phyloP scores from a whole-genome alignment of 1,139 yeast species.

The Saccharomyces hybrid region DNA sequence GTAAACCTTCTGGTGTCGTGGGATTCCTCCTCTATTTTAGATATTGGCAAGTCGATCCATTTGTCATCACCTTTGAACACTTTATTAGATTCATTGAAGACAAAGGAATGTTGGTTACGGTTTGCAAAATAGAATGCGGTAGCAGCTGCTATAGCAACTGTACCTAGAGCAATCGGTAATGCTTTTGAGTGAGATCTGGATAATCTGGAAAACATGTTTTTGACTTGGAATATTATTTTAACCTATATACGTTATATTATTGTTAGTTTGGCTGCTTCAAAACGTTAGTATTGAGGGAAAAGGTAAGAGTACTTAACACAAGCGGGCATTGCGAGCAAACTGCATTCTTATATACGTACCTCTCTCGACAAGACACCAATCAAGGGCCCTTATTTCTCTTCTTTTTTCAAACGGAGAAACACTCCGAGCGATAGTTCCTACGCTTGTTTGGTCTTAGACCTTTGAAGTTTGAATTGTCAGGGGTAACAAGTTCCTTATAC shows the following conservation, averaged over 20 bases:
- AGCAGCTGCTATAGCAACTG: conserved; percentile 45
- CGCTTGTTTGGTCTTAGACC: not conserved
- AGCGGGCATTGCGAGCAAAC: not conserved
- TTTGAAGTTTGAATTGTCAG: not conserved
- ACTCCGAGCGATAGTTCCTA: conserved; percentile 1
- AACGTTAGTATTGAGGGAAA: not conserved
- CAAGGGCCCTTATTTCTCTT: conserved; percentile 1
- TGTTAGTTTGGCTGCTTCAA: not conserved
- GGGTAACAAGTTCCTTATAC: not conserved
- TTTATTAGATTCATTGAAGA: conserved; percentile 43
- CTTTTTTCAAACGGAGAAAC: not conserved
- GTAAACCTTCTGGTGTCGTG: conserved; percentile 57
- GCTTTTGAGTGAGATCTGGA: conserved; percentile 17
- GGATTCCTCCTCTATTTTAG: conserved; percentile 49
- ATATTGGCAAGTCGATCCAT: conserved; percentile 71
- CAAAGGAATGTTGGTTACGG: conserved; percentile 2
- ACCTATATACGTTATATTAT: not conserved
- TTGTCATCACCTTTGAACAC: conserved; percentile 62
- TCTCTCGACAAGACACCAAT: not conserved
- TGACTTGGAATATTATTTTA: conserved; percentile 1
- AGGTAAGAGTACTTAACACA: not conserved
- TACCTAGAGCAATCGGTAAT: conserved; percentile 40
- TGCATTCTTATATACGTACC: not conserved
- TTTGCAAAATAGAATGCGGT: conserved; percentile 19
- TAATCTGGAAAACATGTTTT: conserved; percentile 12